Evolutionary conservation across 495 filamentous ascomycete genomes (phyloP).

Genomic region (Tuber indicum): DNA sequence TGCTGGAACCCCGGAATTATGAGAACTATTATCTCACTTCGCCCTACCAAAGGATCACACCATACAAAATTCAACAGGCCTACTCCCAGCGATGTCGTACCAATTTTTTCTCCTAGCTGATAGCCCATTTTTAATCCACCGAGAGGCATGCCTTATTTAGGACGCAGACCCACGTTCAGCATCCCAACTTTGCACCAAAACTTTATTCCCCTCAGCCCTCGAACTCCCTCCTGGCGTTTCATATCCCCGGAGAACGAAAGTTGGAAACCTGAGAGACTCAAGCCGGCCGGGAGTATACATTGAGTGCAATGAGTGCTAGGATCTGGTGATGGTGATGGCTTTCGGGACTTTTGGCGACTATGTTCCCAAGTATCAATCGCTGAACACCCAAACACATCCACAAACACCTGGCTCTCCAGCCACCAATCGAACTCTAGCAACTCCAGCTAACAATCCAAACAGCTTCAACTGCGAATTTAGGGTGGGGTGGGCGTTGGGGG

Average conservation of each 20-base stretch:
- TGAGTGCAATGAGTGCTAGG: too few species aligned
- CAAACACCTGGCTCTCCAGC: too few species aligned
- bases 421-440: neutral
- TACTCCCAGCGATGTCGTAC: neutral
- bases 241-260: neutral
- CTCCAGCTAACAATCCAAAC: neutral
- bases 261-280: neutral
- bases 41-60: neutral
- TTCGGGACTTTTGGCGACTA: too few species aligned
- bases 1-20: neutral
- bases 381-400: too few species aligned
- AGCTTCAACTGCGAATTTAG: neutral
- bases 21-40: neutral
- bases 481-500: neutral
- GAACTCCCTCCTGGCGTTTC: neutral
- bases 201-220: neutral
- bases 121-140: too few species aligned
- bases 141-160: neutral
- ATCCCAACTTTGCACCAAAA: neutral
- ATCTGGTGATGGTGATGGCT: too few species aligned
- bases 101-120: too few species aligned
- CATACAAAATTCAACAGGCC: neutral
- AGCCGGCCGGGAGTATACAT: neutral
- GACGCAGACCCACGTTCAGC: neutral
- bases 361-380: too few species aligned